Base-by-base conservation (phyloP, 108 stramenopile genomes). In the Parietichytrium sp. region DNA sequence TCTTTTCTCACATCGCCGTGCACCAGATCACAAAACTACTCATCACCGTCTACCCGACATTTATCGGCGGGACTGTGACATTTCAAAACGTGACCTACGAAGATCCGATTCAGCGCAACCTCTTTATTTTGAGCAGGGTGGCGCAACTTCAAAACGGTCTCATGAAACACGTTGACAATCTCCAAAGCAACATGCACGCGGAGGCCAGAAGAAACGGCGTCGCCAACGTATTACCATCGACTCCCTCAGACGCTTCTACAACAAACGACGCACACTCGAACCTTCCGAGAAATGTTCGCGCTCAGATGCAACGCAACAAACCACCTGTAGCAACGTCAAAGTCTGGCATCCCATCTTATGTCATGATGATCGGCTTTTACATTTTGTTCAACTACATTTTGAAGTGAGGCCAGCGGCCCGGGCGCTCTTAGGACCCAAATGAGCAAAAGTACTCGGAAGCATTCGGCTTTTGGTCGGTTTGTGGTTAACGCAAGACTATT, bases 271-370 rank as follows among this genome's bases (percentile, higher is more conserved):
- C 54, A 13, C 23, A 13, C 29, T 55, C 54, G 10, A 6, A 33
- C 20, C 61, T 72, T 10, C 61, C 61, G n/a, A 33, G 61, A n/a
- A 72, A 72, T 72, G 15, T 72, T n/a, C 61, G 61, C 8, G 61
- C 61, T 45, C 18, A 42, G 38, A 72, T 45, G 10, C 38, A 36
- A 10, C 61, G 45, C 16, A n/a, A 53, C 2, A 18, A 42, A 72
- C 38, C 61, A 45, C 15, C 16, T 1, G 33, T 23, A 72, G 33
- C 38, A 45, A 20, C 33, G 45, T 10, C 33, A 45, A 55, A 55
- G 20, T 26, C 16, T 26, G 61, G 61, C 33, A 72, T 72, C 20
- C 61, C 61, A n/a, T 72, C 61, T 0, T 72, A 42, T 33, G 38
- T 38, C 6, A 45, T 72, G 10, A 72, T 72, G 61, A 36, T 72